These are phyloP conservation scores for Petunia hybrid DNA, from an alignment of 305 asterid genomes.

Conservation along the genomic window DNA sequence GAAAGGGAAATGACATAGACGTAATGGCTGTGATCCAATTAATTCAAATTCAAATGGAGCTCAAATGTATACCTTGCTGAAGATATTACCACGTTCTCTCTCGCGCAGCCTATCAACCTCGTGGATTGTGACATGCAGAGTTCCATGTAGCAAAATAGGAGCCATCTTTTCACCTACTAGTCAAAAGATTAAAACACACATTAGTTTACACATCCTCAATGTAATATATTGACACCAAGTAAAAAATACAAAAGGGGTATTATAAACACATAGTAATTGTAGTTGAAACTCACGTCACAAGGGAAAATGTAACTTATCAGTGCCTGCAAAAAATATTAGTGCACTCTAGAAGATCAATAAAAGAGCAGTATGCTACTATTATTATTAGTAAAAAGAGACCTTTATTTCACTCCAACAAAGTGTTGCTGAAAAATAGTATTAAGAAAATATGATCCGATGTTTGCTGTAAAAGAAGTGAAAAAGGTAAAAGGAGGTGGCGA, in stretches of 20 bases:
- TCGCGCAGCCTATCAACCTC: conserved; percentile 74
- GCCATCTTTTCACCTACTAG: conserved; percentile 67
- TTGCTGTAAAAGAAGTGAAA: conserved; percentile 13
- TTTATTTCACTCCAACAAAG: neutral
- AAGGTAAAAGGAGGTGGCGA: conserved; percentile 30
- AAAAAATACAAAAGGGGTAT: neutral
- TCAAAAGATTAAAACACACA: neutral
- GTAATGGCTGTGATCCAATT: conserved; percentile 14
- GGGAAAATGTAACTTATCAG: neutral
- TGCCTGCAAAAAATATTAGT: conserved; percentile 1
- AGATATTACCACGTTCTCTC: conserved; percentile 56
- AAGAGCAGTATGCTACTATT: too few species aligned
- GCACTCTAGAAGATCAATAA: neutral
- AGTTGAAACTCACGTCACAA: neutral
- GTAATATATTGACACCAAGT: neutral
- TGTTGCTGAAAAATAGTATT: neutral
- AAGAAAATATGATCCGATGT: conserved; percentile 33
- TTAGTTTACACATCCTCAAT: too few species aligned
- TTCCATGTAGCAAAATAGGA: conserved; percentile 83
- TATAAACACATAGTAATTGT: neutral
- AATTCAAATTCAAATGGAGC: conserved; percentile 13
- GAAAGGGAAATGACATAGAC: neutral
- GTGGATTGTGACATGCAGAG: conserved; percentile 82
- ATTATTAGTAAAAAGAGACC: neutral
- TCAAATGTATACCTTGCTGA: conserved; percentile 64